phyloP scores from a whole-genome alignment of 306 rosid species.

The Vigna trinervia region DNA sequence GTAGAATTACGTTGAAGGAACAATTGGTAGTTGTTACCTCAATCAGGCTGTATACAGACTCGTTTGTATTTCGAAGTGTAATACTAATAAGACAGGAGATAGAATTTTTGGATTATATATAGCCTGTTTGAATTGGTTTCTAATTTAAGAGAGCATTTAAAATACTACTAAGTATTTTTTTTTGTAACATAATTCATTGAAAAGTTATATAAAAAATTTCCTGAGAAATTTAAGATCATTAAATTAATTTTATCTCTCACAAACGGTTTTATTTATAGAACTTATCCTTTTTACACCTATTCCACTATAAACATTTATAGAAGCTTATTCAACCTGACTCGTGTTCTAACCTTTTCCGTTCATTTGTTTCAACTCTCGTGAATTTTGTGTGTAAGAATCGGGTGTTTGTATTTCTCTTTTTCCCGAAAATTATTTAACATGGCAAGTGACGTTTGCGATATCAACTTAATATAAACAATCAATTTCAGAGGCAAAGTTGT shows the following conservation, averaged over 20 bases:
- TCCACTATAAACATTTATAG: background rate
- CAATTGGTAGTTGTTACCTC: background rate
- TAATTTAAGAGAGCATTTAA: background rate
- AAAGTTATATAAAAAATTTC: background rate
- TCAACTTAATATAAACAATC: background rate
- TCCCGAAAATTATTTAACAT: background rate
- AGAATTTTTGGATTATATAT: background rate
- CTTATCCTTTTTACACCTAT: background rate
- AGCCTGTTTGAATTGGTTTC: background rate
- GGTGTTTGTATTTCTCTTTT: background rate
- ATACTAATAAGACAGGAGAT: background rate
- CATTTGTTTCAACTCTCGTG: background rate
- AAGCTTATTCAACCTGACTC: background rate
- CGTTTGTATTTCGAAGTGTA: background rate
- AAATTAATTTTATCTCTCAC: background rate
- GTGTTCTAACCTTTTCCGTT: background rate
- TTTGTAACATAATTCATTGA: background rate
- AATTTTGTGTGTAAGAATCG: background rate
- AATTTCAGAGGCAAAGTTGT: too few relatives aligned
- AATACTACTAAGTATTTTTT: too few relatives aligned
- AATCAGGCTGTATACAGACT: background rate
- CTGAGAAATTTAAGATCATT: background rate
- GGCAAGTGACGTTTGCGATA: background rate
- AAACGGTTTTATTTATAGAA: background rate
- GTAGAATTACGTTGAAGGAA: background rate